Evolutionary conservation across 805 yeast species (phyloP).

Genomic region (Clavispora phyllophila): DNA sequence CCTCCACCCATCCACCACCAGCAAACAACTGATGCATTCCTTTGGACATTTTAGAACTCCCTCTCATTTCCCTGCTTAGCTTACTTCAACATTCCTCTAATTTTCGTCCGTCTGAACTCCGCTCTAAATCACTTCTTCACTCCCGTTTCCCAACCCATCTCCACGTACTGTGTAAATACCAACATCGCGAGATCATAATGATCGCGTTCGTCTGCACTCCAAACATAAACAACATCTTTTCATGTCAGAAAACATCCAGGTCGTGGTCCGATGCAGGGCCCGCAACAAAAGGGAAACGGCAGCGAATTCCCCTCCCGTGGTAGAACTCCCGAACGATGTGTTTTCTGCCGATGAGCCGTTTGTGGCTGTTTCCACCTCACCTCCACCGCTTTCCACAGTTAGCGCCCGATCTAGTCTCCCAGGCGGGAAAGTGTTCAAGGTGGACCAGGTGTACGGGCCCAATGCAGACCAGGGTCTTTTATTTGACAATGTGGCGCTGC

Average conservation of each 20-base stretch:
- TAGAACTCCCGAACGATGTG: constrained; percentile 39
- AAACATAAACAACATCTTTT: constrained; percentile 6
- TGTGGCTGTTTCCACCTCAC: constrained; percentile 16
- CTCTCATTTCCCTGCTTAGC: too few species aligned
- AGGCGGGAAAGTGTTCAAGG: constrained; percentile 39
- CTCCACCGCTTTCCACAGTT: not conserved
- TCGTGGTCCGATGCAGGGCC: constrained; percentile 52
- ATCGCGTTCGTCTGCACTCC: constrained; percentile 4
- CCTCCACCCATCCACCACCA: too few species aligned
- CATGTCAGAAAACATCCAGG: constrained; percentile 39
- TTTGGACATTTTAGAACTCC: too few species aligned
- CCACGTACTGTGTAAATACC: not conserved
- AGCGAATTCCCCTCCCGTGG: constrained; percentile 43
- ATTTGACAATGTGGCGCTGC: constrained; percentile 66
- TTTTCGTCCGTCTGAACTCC: too few species aligned
- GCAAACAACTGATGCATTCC: too few species aligned
- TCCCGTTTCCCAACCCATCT: too few species aligned
- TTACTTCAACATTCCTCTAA: too few species aligned
- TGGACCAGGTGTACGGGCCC: constrained; percentile 82
- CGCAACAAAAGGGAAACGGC: constrained; percentile 41
- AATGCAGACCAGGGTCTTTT: constrained; percentile 67
- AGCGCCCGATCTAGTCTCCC: constrained; percentile 18
- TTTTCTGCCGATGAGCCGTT: constrained; percentile 14
- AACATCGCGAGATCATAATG: not conserved
- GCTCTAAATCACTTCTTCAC: too few species aligned